phyloP scores from a whole-genome alignment of 2,329 filamentous ascomycete genomes.

The Dactylellina drechsleri region DNA sequence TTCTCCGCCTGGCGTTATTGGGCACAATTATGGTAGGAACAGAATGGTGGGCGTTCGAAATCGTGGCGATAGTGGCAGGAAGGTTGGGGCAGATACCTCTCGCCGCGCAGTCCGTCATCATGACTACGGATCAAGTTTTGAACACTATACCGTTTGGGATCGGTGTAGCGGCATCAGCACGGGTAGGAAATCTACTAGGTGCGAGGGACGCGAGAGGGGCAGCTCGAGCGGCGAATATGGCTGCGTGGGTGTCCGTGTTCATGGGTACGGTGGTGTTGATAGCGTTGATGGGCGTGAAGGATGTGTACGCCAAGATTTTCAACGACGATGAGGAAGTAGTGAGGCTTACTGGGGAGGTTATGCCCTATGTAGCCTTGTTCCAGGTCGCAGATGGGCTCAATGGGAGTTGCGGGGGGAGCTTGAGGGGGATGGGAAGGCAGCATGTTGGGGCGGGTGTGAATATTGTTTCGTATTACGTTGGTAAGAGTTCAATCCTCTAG shows the following conservation, averaged over 20 bases:
- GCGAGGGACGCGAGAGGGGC: slow-evolving; percentile 74
- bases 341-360: slow-evolving; percentile 76
- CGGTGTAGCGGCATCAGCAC: slow-evolving; percentile 80
- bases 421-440: slow-evolving; percentile 86
- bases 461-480: slow-evolving; percentile 82
- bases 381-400: slow-evolving; percentile 90
- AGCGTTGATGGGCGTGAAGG: slow-evolving; percentile 74
- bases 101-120: slow-evolving; percentile 86
- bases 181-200: slow-evolving; percentile 83
- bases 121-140: slow-evolving; percentile 78
- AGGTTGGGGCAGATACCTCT: slow-evolving; percentile 80
- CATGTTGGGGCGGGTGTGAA: slow-evolving; percentile 86
- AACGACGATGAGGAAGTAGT: slow-evolving; percentile 80
- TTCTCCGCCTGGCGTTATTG: slow-evolving; percentile 77
- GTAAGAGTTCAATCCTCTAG: slow-evolving; percentile 59
- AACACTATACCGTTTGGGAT: slow-evolving; percentile 86
- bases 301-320: slow-evolving; percentile 81
- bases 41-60: slow-evolving; percentile 93
- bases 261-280: slow-evolving; percentile 75
- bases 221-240: slow-evolving; percentile 76
- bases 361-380: slow-evolving; percentile 88
- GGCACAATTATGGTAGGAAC: slow-evolving; percentile 86
- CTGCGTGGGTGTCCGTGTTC: slow-evolving; percentile 76
- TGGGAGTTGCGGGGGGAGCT: slow-evolving; percentile 80
- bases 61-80: slow-evolving; percentile 83